Percentiles rank a stretch among this genome's conserved stretches.
Evolutionary conservation across 2,329 filamentous ascomycete genomes (phyloP).

Genomic region (Conoideocrella luteorostrata): DNA sequence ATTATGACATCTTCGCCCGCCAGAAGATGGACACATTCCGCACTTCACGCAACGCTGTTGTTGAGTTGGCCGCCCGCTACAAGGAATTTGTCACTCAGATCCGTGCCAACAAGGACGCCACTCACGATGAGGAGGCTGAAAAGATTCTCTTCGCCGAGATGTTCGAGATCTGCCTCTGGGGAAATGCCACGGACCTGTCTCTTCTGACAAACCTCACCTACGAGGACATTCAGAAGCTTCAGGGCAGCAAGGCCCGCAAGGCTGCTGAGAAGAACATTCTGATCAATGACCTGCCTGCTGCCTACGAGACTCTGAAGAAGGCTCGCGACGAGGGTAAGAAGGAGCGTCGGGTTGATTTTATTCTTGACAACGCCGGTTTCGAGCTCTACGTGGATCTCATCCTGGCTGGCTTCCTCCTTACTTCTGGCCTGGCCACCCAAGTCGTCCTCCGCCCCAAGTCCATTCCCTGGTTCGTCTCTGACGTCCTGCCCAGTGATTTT

Average conservation of each 20-base stretch:
- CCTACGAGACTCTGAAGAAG: conserved; percentile 62
- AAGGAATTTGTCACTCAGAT: conserved; percentile 65
- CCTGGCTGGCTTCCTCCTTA: conserved; percentile 82
- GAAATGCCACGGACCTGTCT: conserved; percentile 90
- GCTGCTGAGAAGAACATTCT: conserved; percentile 86
- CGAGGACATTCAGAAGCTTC: conserved; percentile 94
- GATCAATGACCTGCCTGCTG: conserved; percentile 71
- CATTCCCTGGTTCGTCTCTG: conserved; percentile 97
- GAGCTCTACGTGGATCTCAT: conserved; percentile 95
- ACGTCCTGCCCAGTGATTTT: conserved; percentile 85
- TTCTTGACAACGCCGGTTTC: conserved; percentile 95
- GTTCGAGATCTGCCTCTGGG: conserved; percentile 95
- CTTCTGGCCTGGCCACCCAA: conserved; percentile 75
- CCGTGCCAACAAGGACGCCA: conserved; percentile 43
- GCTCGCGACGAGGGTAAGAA: conserved; percentile 57
- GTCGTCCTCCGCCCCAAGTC: conserved; percentile 89
- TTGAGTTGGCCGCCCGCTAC: conserved; percentile 77
- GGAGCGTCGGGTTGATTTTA: conserved; percentile 80
- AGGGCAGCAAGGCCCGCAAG: conserved; percentile 82
- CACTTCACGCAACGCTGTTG: conserved; percentile 78
- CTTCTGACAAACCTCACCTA: conserved; percentile 85
- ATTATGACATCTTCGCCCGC: conserved; percentile 80
- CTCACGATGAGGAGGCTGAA: conserved; percentile 60
- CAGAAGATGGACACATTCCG: conserved; percentile 92
- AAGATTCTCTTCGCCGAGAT: conserved; percentile 81